Conservation (phyloP, 2,329 filamentous ascomycete genomes). For the Trichoderma sp. region DNA sequence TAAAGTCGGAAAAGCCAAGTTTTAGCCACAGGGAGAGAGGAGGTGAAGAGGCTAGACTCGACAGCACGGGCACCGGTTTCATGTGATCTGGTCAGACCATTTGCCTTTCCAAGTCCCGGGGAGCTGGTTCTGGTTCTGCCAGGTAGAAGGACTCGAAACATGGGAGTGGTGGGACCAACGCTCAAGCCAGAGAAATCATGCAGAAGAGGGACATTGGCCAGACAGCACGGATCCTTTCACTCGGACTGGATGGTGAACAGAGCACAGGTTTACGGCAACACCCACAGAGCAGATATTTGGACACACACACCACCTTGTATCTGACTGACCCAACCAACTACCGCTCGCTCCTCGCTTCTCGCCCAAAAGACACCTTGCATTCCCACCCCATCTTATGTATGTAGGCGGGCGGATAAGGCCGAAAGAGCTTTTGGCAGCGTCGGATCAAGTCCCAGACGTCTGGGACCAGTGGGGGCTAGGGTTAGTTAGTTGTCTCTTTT, state of each 20-base stretch:
- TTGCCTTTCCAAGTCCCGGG: slow-evolving; percentile 23
- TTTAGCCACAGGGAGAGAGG: background rate
- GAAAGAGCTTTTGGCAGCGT: background rate
- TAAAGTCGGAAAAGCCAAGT: background rate
- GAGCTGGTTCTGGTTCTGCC: slow-evolving; percentile 27
- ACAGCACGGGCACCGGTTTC: background rate
- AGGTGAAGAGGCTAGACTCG: background rate
- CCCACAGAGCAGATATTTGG: background rate
- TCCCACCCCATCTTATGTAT: background rate
- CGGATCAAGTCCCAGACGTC: slow-evolving; percentile 4
- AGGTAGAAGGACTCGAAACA: background rate
- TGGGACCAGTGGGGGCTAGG: slow-evolving; percentile 7
- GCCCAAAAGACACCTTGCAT: background rate
- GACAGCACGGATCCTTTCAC: background rate
- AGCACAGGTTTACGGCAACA: background rate
- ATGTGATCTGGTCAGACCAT: background rate
- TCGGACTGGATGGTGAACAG: background rate
- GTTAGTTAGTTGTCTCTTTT: background rate
- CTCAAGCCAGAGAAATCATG: background rate
- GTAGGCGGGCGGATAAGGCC: slow-evolving; percentile 14
- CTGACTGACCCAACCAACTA: background rate
- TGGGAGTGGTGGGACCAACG: slow-evolving; percentile 1
- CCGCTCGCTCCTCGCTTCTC: background rate
- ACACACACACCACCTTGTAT: background rate
- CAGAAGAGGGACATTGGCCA: background rate